Conservation (phyloP, 352 stramenopile species). For the Globisporangium splendens region DNA sequence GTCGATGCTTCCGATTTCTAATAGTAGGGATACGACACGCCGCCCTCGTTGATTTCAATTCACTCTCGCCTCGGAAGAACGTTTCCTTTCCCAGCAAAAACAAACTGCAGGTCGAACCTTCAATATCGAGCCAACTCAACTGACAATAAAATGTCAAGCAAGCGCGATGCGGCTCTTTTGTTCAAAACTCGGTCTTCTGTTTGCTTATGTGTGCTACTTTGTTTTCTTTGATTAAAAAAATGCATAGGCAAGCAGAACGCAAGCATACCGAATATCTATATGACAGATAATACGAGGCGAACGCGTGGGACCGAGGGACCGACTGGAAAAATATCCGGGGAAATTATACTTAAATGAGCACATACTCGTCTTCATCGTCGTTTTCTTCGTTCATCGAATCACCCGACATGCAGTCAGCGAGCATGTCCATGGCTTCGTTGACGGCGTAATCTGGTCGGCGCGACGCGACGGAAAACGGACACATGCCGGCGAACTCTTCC, state of each 20-base stretch:
- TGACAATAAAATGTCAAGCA: no score
- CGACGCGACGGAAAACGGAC: constrained; percentile 12
- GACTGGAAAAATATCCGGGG: constrained; percentile 35
- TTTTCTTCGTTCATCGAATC: constrained; percentile 17
- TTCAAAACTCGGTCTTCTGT: no score
- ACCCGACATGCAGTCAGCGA: constrained; percentile 1
- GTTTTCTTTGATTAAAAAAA: not conserved
- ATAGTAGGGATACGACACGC: no score
- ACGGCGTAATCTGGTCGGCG: constrained; percentile 13
- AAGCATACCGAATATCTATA: not conserved
- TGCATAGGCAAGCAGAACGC: not conserved
- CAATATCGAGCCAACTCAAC: no score
- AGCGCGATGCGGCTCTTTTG: no score
- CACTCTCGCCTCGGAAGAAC: no score
- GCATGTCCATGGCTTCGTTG: constrained; percentile 12
- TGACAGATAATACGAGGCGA: not conserved
- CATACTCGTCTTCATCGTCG: constrained; percentile 15
- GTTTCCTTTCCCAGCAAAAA: no score
- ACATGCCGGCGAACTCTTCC: constrained; percentile 6
- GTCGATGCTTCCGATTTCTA: no score
- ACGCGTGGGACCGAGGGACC: not conserved
- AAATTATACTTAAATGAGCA: constrained; percentile 11
- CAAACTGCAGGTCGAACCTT: no score
- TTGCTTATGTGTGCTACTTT: not conserved
- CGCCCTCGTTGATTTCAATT: no score